Evolutionary conservation across 2,329 filamentous ascomycete species (phyloP), one percentile per base, ranked within the genome.

Genomic region (Furcasterigmium furcatum): DNA sequence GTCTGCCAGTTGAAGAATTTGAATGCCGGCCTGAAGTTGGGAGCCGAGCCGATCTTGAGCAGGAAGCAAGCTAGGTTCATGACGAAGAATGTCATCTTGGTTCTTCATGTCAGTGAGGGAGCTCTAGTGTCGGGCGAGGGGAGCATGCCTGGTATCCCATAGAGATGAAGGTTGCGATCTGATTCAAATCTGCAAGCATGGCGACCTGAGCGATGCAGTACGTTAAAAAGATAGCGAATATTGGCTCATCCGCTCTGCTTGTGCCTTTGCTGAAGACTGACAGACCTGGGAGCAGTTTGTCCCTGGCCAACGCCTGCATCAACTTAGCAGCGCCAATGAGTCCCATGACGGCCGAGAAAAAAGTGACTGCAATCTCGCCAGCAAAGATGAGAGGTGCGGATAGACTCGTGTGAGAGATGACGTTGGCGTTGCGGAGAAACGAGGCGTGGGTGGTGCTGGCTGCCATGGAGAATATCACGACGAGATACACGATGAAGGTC

Each of bases 1-100:
- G 88, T 92, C 60, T 90, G 81, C 84, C 88, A 91, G 50, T 82
- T 91, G 68, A 95, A 95, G 59, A 91, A 92, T 59, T 89, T 87
- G 64, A 95, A 95, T 0, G 87, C 89, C 1, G 90, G 90, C 20
- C 90, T 77, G 55, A 95, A 95, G 59, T 95, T 95, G 4, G 90
- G 90, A 0, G 90, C 90, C 1, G 90, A 92, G 2, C 88, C 86
- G 46, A 95, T 85, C 61, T 92, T 92, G 45, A 95, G 74, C 2
- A 95, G 70, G 56, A 95, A 95, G 55, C 89, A 95, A 7, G 90
- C 90, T 9, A 95, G 67, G 52, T 95, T 95, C 65, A 88, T 94
- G 34, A 92, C 87, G 42, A 95, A 79, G 58, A 95, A 95, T 0
- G 90, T 95, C 85, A 95, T 92, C 75, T 80, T 22, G 8, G n/a